A percentile compares a stretch with the other conserved stretches of the same genome.
Evolutionary conservation across 176 grass and related monocot species (phyloP).

Genomic region (Cenchrus fungigraminus): DNA sequence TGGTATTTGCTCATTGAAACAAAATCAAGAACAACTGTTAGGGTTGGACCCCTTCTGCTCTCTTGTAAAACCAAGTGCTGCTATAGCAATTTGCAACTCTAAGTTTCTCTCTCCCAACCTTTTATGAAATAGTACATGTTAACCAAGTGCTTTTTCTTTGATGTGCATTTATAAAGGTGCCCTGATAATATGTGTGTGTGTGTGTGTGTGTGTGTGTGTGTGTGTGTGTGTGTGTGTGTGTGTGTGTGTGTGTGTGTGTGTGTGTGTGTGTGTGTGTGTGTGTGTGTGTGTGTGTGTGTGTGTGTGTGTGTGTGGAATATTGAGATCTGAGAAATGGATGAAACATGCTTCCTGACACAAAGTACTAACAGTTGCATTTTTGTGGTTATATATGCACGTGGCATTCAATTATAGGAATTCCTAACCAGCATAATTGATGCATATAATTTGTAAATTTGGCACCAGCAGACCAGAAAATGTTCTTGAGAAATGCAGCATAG

Average conservation of each 20-base stretch:
- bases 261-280: no score
- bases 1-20: not conserved
- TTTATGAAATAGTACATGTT: not conserved
- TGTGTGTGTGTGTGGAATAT: no score
- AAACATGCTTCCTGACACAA: not conserved
- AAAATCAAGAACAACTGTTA: not conserved
- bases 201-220: no score
- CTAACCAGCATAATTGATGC: not conserved
- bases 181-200: not conserved
- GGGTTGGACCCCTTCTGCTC: not conserved
- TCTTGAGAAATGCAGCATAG: constrained; percentile 7
- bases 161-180: not conserved
- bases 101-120: not conserved
- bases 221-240: no score
- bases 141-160: not conserved
- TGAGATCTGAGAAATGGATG: not conserved
- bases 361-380: not conserved
- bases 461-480: not conserved
- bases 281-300: no score
- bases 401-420: not conserved
- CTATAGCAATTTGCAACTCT: not conserved
- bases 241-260: no score
- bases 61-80: not conserved
- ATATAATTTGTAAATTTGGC: not conserved
- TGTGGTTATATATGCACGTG: not conserved